phyloP scores from a whole-genome alignment of 805 yeast genomes.

The Candida insectalens region DNA sequence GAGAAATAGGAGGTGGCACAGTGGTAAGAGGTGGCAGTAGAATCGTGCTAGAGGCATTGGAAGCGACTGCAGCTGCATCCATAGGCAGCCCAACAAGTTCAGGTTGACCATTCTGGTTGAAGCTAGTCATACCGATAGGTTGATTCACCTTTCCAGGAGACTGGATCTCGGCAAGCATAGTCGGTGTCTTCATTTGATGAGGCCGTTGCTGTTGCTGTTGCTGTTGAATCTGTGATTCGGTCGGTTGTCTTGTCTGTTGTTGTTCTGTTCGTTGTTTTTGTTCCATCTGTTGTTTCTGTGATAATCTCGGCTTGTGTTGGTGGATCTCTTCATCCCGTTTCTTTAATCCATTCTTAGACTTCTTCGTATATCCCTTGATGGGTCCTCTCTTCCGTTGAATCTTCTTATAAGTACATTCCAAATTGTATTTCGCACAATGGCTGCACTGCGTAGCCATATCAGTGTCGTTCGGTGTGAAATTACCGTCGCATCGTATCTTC shows the following conservation, averaged over 20 bases:
- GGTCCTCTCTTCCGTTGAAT: conserved; percentile 76
- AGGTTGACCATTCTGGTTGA: too few species aligned
- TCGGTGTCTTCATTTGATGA: too few species aligned
- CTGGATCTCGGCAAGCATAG: too few species aligned
- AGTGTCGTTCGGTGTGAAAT: too few species aligned
- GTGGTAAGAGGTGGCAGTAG: not conserved
- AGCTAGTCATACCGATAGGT: too few species aligned
- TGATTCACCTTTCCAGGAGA: too few species aligned
- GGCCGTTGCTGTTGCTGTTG: conserved; percentile 1
- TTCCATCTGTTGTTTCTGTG: not conserved
- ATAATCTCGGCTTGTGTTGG: not conserved
- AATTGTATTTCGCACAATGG: too few species aligned
- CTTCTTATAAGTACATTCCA: conserved; percentile 62
- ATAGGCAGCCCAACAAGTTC: too few species aligned
- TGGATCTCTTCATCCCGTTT: not conserved
- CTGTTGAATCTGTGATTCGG: not conserved
- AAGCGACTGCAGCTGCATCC: too few species aligned
- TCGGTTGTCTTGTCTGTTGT: too few species aligned
- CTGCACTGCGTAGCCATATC: too few species aligned
- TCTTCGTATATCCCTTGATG: conserved; percentile 47
- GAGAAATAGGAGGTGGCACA: not conserved
- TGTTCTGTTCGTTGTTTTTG: too few species aligned
- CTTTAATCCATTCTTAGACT: not conserved
- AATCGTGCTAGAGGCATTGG: conserved; percentile 2
- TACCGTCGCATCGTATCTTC: conserved; percentile 68